Percentiles rank a stretch among this genome's conserved stretches.
phyloP scores from a whole-genome alignment of 371 early-diverging fungal species.

The Dinochytrium kinnereticum region DNA sequence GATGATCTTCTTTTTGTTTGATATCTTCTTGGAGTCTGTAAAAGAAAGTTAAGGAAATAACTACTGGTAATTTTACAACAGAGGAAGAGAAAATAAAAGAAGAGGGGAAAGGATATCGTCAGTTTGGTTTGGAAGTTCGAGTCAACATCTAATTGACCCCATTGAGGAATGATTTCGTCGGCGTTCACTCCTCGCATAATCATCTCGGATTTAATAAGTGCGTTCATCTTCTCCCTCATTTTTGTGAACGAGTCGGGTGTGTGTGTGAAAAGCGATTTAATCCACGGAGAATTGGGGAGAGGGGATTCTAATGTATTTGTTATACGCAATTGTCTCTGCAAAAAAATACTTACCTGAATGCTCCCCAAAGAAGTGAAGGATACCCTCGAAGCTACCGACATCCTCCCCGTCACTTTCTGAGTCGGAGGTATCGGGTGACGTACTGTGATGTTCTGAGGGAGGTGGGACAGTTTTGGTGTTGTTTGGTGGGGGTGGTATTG shows the following conservation, averaged over 20 bases:
- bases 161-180: background rate
- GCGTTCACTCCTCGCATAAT: background rate
- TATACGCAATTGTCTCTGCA: background rate
- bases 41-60: no score
- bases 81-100: no score
- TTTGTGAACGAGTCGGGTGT: background rate
- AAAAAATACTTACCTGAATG: slow-evolving; percentile 10
- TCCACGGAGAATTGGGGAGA: slow-evolving; percentile 14
- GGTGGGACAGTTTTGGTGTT: background rate
- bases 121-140: slow-evolving; percentile 1
- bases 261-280: slow-evolving; percentile 18
- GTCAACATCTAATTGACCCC: slow-evolving; percentile 17
- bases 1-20: background rate
- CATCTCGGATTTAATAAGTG: background rate
- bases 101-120: no score
- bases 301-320: slow-evolving; percentile 17
- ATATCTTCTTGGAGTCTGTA: slow-evolving; percentile 4
- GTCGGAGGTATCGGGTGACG: background rate
- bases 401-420: slow-evolving; percentile 16
- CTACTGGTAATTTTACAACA: no score
- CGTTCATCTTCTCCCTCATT: background rate
- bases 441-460: background rate
- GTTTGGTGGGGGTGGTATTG: background rate
- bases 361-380: background rate
- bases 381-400: background rate